phyloP scores from a whole-genome alignment of 1,139 yeast species.

The Insectozyma bohioensis region DNA sequence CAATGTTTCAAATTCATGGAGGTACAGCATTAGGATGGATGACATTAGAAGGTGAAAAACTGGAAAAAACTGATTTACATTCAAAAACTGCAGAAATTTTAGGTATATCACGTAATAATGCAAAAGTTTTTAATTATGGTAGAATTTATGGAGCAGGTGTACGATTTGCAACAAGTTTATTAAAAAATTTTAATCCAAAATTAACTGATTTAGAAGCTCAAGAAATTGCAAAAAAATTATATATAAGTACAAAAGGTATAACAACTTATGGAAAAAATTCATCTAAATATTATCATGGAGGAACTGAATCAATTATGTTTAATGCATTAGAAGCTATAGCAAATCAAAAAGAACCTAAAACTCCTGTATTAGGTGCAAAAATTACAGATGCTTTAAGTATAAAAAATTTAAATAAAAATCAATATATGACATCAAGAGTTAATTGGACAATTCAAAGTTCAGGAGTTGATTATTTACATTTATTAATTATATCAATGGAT shows the following conservation, averaged over 20 bases:
- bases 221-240: slow-evolving; percentile 65
- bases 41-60: slow-evolving; percentile 95
- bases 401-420: slow-evolving; percentile 60
- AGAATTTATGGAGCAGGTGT: slow-evolving; percentile 98
- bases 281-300: slow-evolving; percentile 72
- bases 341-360: slow-evolving; percentile 74
- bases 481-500: slow-evolving; percentile 85
- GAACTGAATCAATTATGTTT: slow-evolving; percentile 90
- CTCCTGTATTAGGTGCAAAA: slow-evolving; percentile 93
- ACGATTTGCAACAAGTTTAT: slow-evolving; percentile 76
- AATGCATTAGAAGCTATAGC: slow-evolving; percentile 89
- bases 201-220: slow-evolving; percentile 69
- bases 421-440: slow-evolving; percentile 84
- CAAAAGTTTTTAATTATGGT: slow-evolving; percentile 94
- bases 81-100: slow-evolving; percentile 89
- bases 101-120: slow-evolving; percentile 88
- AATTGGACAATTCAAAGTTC: slow-evolving; percentile 99
- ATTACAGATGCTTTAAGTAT: slow-evolving; percentile 82
- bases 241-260: slow-evolving; percentile 81
- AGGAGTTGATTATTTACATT: slow-evolving; percentile 93
- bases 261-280: slow-evolving; percentile 22
- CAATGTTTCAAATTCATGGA: slow-evolving; percentile 86
- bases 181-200: slow-evolving; percentile 78
- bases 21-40: slow-evolving; percentile 98
- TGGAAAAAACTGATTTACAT: slow-evolving; percentile 89